phyloP scores from a whole-genome alignment of 1,284 basidiomycete species.

The Papiliotrema terrestris region DNA sequence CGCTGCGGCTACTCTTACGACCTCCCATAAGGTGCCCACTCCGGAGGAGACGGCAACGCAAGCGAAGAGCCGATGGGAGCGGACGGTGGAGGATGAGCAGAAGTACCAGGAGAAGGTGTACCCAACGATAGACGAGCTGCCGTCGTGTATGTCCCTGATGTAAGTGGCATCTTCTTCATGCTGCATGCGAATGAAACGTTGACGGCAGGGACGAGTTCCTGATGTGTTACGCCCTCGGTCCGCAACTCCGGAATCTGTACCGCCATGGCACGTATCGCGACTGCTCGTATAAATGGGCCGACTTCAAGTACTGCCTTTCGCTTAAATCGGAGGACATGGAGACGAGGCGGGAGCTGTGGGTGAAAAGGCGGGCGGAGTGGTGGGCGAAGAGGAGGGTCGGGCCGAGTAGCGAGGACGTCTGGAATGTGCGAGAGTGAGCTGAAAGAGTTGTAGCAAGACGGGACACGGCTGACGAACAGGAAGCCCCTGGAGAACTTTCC shows the following conservation, averaged over 20 bases:
- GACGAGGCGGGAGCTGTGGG: slow-evolving; percentile 74
- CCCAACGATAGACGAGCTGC: slow-evolving; percentile 72
- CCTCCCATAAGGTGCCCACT: too few relatives aligned
- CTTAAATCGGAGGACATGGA: slow-evolving; percentile 74
- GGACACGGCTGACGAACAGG: slow-evolving; percentile 8
- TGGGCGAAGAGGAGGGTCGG: slow-evolving; percentile 73
- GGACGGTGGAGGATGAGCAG: slow-evolving; percentile 41
- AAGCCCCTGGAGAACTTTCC: slow-evolving; percentile 42
- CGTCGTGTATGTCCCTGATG: slow-evolving; percentile 71
- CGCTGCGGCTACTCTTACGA: not conserved
- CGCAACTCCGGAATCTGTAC: slow-evolving; percentile 81
- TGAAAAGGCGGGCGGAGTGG: slow-evolving; percentile 81
- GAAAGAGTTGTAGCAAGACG: not conserved
- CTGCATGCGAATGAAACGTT: not conserved
- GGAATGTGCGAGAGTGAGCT: slow-evolving; percentile 76
- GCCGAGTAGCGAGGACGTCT: slow-evolving; percentile 87
- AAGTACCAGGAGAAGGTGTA: slow-evolving; percentile 50
- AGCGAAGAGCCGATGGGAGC: slow-evolving; percentile 30
- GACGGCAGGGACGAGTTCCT: slow-evolving; percentile 65
- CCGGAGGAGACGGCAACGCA: slow-evolving; percentile 5
- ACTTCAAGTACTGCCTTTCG: slow-evolving; percentile 94
- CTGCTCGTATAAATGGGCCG: slow-evolving; percentile 76
- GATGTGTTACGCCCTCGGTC: slow-evolving; percentile 72
- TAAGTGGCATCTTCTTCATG: slow-evolving; percentile 20
- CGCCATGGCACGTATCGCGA: slow-evolving; percentile 74